Percentiles rank a stretch among this genome's conserved stretches.
Evolutionary conservation across 306 rosid genomes (phyloP).

Genomic region (Medicago arabica): DNA sequence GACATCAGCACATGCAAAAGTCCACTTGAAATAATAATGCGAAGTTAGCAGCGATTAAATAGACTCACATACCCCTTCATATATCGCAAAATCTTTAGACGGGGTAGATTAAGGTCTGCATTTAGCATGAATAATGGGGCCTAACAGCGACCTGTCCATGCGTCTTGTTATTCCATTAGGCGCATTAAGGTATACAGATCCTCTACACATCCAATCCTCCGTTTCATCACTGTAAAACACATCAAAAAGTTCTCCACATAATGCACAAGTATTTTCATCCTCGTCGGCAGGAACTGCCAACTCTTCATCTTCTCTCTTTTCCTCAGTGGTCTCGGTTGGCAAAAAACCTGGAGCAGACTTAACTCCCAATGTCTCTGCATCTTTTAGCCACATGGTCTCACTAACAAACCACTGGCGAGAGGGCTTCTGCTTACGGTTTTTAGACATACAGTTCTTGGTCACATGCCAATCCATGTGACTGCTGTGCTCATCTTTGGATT

Average conservation of each 20-base stretch:
- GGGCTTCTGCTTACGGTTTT: conserved; percentile 86
- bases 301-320: conserved; percentile 80
- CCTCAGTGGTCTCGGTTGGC: conserved; percentile 72
- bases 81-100: conserved; percentile 66
- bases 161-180: conserved; percentile 59
- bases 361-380: conserved; percentile 94
- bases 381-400: conserved; percentile 91
- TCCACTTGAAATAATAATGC: not conserved
- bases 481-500: conserved; percentile 91
- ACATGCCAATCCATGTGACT: conserved; percentile 99
- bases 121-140: conserved; percentile 93
- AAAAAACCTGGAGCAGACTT: conserved; percentile 87
- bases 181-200: conserved; percentile 87
- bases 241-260: conserved; percentile 93
- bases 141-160: conserved; percentile 78
- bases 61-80: conserved; percentile 64
- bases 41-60: not conserved
- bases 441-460: conserved; percentile 94
- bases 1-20: conserved; percentile 4
- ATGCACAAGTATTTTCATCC: conserved; percentile 82
- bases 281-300: conserved; percentile 95
- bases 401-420: conserved; percentile 97
- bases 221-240: conserved; percentile 93
- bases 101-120: conserved; percentile 84
- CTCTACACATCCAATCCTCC: conserved; percentile 97